Conservation (phyloP, 108 stramenopile genomes). For the Tribonema minus region DNA sequence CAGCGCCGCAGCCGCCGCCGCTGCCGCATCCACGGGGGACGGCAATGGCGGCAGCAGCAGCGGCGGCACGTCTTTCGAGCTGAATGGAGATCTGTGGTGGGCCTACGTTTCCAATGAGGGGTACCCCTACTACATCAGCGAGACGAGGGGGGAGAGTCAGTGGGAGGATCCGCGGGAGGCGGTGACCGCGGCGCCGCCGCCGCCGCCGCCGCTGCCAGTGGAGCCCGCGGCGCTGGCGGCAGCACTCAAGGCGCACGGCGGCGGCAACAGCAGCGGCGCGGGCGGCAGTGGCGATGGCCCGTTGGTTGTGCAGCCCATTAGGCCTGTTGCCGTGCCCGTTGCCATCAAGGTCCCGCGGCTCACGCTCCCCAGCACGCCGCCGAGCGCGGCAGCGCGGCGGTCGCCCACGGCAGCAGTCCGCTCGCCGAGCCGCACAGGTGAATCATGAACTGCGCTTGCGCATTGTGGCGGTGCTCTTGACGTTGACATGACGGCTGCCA, state of each 20-base stretch:
- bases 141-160: slow-evolving; percentile 22
- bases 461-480: too few species aligned
- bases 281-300: background rate
- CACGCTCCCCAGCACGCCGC: background rate
- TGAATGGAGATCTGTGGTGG: slow-evolving; percentile 5
- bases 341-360: background rate
- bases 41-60: background rate
- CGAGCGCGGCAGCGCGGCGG: background rate
- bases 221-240: background rate
- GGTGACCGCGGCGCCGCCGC: background rate
- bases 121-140: slow-evolving; percentile 28
- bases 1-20: background rate
- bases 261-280: background rate
- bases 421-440: background rate
- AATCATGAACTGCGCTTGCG: too few species aligned
- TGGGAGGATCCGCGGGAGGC: slow-evolving; percentile 35
- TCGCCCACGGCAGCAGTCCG: background rate
- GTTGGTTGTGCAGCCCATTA: too few species aligned
- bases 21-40: too few species aligned
- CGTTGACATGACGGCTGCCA: background rate
- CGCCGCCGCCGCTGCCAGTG: background rate
- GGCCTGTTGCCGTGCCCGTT: too few species aligned
- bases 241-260: background rate
- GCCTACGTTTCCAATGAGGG: slow-evolving; percentile 4
- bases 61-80: background rate